Evolutionary conservation across 306 rosid species (phyloP).

Genomic region (Mucuna pruriens): DNA sequence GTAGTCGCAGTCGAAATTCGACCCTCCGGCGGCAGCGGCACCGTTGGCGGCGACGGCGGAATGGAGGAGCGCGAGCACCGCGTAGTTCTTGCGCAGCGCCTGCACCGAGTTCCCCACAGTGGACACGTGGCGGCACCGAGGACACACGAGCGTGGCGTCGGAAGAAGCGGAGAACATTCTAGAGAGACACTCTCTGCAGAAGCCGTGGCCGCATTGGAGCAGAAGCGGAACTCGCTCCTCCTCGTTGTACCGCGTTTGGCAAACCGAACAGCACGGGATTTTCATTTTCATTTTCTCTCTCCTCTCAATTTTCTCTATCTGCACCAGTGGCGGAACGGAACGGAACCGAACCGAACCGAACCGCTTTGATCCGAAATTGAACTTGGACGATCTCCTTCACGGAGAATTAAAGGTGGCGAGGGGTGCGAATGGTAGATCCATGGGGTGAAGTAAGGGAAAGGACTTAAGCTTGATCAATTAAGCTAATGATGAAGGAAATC

Average conservation of each 20-base stretch:
- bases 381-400: constrained; percentile 40
- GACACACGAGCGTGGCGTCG: constrained; percentile 80
- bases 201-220: constrained; percentile 98
- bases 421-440: constrained; percentile 64
- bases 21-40: neutral
- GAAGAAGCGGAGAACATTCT: constrained; percentile 76
- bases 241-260: constrained; percentile 97
- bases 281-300: constrained; percentile 49
- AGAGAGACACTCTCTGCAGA: constrained; percentile 89
- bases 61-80: constrained; percentile 81
- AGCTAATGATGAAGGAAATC: constrained; percentile 44
- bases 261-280: constrained; percentile 94
- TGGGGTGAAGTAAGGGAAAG: constrained; percentile 35
- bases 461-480: constrained; percentile 45
- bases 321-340: neutral
- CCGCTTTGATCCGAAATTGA: constrained; percentile 37
- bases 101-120: constrained; percentile 87
- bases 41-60: constrained; percentile 39
- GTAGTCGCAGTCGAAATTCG: constrained; percentile 64
- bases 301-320: neutral
- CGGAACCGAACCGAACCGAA: neutral
- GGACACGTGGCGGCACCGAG: constrained; percentile 90
- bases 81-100: constrained; percentile 87
- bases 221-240: constrained; percentile 95
- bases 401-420: constrained; percentile 26